phyloP scores from a whole-genome alignment of 371 early-diverging fungal species.

The Mortierella sp. region DNA sequence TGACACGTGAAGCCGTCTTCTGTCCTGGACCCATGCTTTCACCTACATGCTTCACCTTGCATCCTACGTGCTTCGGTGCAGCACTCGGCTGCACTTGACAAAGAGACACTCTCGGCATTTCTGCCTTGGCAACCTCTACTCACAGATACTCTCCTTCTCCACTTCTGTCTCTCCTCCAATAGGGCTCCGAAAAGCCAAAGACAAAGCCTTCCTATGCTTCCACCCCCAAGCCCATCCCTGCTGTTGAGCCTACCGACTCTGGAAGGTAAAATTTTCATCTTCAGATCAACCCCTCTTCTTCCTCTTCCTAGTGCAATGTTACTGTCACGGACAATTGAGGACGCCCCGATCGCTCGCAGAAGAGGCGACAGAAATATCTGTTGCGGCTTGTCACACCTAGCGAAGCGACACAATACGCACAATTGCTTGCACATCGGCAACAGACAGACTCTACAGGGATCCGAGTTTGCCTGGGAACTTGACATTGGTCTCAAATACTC shows the following conservation, averaged over 20 bases:
- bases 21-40: no score
- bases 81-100: not conserved
- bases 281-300: no score
- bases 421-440: not conserved
- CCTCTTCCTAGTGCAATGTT: no score
- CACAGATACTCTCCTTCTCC: no score
- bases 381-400: no score
- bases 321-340: no score
- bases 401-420: not conserved
- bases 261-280: slow-evolving; percentile 35
- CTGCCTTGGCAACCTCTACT: not conserved
- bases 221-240: slow-evolving; percentile 45
- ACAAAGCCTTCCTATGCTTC: slow-evolving; percentile 22
- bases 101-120: not conserved
- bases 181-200: slow-evolving; percentile 28
- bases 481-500: not conserved
- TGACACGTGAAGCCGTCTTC: no score
- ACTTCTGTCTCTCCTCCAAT: not conserved
- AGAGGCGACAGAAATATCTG: no score
- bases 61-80: no score
- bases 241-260: slow-evolving; percentile 27
- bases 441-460: not conserved
- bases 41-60: no score
- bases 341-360: no score
- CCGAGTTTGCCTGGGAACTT: not conserved